Evolutionary conservation across 2,329 filamentous ascomycete species (phyloP).

Genomic region (Chrysoporthe austroafricana): DNA sequence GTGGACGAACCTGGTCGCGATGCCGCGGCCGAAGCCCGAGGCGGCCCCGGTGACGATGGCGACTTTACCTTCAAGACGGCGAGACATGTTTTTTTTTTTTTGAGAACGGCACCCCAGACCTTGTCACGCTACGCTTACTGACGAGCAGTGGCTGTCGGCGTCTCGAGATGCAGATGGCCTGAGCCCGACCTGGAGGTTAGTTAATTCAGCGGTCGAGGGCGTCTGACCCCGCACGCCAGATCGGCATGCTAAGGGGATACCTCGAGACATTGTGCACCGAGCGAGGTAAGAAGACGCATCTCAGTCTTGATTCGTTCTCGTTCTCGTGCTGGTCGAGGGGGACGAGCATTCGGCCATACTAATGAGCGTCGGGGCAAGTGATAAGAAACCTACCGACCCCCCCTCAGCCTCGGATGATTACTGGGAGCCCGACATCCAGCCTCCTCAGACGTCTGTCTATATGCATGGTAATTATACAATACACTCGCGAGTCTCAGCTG

Average conservation of each 20-base stretch:
- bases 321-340: too few relatives aligned
- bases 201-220: background rate
- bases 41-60: slow-evolving; percentile 60
- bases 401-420: too few relatives aligned
- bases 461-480: too few relatives aligned
- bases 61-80: slow-evolving; percentile 55
- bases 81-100: slow-evolving; percentile 28
- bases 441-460: too few relatives aligned
- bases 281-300: background rate
- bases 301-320: background rate
- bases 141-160: background rate
- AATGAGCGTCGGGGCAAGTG: too few relatives aligned
- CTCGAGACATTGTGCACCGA: background rate
- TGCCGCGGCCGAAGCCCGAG: slow-evolving; percentile 60
- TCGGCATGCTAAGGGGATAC: slow-evolving; percentile 1
- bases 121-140: background rate
- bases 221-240: slow-evolving; percentile 19
- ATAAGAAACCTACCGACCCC: too few relatives aligned
- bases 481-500: too few relatives aligned
- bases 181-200: too few relatives aligned
- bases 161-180: background rate
- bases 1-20: slow-evolving; percentile 44
- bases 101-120: too few relatives aligned
- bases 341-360: too few relatives aligned
- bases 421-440: too few relatives aligned